Conservation (phyloP, 202 grass and related monocot species). For the Bolboschoenoplectus hybrid region DNA sequence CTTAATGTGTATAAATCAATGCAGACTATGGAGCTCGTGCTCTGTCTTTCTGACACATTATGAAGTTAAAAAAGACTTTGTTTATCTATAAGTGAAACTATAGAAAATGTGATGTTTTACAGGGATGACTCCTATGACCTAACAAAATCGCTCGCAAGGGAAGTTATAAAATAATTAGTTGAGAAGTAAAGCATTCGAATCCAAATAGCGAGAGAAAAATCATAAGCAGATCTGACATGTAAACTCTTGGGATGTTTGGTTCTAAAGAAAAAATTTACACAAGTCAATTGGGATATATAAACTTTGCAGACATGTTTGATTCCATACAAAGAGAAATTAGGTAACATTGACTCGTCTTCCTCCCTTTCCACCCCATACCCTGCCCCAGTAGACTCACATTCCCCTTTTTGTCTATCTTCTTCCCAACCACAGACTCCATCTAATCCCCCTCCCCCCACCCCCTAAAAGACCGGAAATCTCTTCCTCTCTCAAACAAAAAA, state of each 20-base stretch:
- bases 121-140: neutral
- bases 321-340: neutral
- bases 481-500: neutral
- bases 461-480: neutral
- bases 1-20: neutral
- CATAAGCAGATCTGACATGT: neutral
- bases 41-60: neutral
- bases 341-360: neutral
- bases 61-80: neutral
- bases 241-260: neutral
- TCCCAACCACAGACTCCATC: neutral
- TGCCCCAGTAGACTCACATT: neutral
- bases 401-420: neutral
- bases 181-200: neutral
- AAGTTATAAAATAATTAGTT: constrained; percentile 4
- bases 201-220: neutral
- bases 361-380: neutral
- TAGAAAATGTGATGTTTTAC: neutral
- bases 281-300: neutral
- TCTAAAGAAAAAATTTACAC: neutral
- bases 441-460: neutral
- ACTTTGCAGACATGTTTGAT: neutral
- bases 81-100: neutral
- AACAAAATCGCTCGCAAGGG: neutral
- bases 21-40: neutral